Evolutionary conservation across 2,329 filamentous ascomycete species (phyloP), one percentile per base, ranked within the genome.

Genomic region (Zelopaecilomyces penicillatus): DNA sequence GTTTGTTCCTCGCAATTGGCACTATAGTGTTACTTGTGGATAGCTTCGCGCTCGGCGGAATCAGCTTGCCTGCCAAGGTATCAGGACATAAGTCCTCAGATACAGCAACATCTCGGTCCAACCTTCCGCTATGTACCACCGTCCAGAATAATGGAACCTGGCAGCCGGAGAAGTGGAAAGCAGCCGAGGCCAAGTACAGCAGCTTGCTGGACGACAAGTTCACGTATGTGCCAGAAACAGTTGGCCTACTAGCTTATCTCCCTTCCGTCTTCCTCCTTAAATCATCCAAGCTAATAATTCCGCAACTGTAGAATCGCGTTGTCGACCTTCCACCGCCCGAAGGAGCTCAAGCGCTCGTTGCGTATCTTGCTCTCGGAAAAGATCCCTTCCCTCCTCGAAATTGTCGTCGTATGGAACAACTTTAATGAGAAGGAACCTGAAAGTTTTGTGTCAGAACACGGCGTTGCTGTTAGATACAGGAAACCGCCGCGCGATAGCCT

Each of bases 381-480:
- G 5, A 59, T 67, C 4, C 63, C 64, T 8, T 67, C 65, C 0
- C 60, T 67, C 4, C 51, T 52, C 10, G 65, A 67, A 41, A 51
- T 67, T n/a, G 61, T 66, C 35, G 37, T 67, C 11, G 53, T 67
- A 30, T 67, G 65, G 65, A 66, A 65, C 44, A 57, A 67, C 34
- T 46, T 62, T 28, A 61, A 64, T 8, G 50, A 50, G 30, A 26
- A 53, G 1, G 55, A 59, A 3, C 65, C 65, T 0, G 42, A 47
- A 0, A 46, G 56, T 36, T 66, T 54, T 29, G 45, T 48, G 6
- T 64, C 64, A 10, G 47, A 54, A 12, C 49, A 56, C 41, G 59
- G 59, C 38, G 57, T 66, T 5, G 45, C 51, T 3, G 62, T 67
- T 9, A 58, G 64, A 30, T 65, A 62, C 49, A 58, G 64, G 39